A percentile compares a stretch with the other conserved stretches of the same genome.
phyloP scores from a whole-genome alignment of 768 basidiomycete genomes.

The Fomitopsis serialis region DNA sequence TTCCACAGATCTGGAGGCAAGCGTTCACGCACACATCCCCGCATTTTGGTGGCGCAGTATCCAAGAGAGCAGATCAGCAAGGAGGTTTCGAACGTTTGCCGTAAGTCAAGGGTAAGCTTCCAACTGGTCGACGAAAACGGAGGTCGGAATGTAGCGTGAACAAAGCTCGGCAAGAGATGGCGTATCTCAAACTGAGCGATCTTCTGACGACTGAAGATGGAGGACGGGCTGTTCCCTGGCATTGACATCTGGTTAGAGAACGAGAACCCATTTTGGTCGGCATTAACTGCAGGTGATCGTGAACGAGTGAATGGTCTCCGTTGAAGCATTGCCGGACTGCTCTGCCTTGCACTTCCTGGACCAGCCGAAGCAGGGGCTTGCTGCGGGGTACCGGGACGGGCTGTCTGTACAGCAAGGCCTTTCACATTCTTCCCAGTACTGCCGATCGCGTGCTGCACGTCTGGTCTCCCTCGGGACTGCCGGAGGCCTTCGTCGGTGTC shows the following conservation, averaged over 20 bases:
- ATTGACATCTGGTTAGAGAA: constrained; percentile 31
- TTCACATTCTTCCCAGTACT: constrained; percentile 5
- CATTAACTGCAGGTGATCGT: constrained; percentile 51
- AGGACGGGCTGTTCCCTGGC: constrained; percentile 34
- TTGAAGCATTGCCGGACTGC: constrained; percentile 25
- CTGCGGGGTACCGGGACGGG: constrained; percentile 4
- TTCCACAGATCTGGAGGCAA: constrained; percentile 28
- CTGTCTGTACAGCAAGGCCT: background rate
- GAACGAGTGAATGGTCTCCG: constrained; percentile 63
- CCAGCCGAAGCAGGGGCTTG: constrained; percentile 20
- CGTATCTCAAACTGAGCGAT: constrained; percentile 14
- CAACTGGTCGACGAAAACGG: constrained; percentile 36
- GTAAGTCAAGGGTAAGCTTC: constrained; percentile 53
- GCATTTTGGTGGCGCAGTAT: constrained; percentile 48
- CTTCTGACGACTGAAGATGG: constrained; percentile 40
- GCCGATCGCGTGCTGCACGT: constrained; percentile 10
- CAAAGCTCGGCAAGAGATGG: constrained; percentile 42
- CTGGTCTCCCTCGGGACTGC: constrained; percentile 16
- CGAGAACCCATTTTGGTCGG: constrained; percentile 20
- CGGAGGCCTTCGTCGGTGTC: constrained; percentile 16
- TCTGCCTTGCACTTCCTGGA: constrained; percentile 36
- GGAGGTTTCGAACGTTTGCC: constrained; percentile 58
- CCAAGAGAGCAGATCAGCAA: constrained; percentile 61
- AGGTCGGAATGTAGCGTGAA: constrained; percentile 40
- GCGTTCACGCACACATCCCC: constrained; percentile 22